Evolutionary conservation across 345 rosid genomes (phyloP).

Genomic region (Euphorbia lathyris): DNA sequence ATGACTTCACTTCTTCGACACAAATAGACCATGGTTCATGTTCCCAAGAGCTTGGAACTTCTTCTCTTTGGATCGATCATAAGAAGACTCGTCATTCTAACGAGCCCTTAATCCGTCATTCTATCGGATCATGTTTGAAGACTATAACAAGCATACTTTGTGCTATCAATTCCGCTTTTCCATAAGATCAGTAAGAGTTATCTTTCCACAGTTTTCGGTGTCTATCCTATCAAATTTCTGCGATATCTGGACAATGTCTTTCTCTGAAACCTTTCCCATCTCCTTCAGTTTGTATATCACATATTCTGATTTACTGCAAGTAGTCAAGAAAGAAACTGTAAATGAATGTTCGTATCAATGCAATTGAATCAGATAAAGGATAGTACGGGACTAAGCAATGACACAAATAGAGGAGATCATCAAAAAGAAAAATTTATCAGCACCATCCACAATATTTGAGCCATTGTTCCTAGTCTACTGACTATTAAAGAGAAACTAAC

Average conservation of each 20-base stretch:
- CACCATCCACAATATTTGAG: no score
- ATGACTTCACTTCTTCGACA: no score
- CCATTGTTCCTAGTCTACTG: no score
- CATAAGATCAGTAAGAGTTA: conserved; percentile 70
- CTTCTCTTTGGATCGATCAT: no score
- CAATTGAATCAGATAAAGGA: no score
- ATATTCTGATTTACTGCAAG: conserved; percentile 62
- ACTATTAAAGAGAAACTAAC: not conserved
- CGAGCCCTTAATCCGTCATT: conserved; percentile 1
- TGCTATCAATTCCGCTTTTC: conserved; percentile 27
- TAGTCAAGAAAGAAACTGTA: conserved; percentile 3
- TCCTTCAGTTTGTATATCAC: conserved; percentile 78
- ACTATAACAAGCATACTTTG: not conserved
- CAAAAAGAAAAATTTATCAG: no score
- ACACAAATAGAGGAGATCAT: no score
- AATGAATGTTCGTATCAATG: not conserved
- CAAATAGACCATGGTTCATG: no score
- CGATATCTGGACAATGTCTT: conserved; percentile 54
- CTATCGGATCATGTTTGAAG: not conserved
- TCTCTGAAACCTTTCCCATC: conserved; percentile 65
- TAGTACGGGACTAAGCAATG: not conserved
- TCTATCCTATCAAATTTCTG: conserved; percentile 66
- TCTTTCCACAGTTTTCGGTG: conserved; percentile 64
- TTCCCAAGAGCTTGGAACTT: no score
- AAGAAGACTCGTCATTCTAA: not conserved